phyloP scores from a whole-genome alignment of 768 basidiomycete genomes.

The Auricularia auricula-judae region DNA sequence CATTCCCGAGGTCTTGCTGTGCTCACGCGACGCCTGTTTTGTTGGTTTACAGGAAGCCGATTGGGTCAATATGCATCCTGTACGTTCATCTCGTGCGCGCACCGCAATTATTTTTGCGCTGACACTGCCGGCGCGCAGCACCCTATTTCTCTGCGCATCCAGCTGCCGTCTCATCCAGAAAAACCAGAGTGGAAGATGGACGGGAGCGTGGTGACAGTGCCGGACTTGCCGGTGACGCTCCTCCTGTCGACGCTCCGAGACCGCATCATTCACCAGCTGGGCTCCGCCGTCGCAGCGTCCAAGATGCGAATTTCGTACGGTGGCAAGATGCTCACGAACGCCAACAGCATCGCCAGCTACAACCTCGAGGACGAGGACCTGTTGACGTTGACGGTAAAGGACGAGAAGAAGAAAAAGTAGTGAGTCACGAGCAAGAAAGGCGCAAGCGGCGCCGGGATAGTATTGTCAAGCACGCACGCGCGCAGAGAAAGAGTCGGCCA shows the following conservation, averaged over 20 bases:
- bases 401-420: slow-evolving; percentile 53
- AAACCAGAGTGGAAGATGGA: slow-evolving; percentile 93
- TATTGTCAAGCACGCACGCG: background rate
- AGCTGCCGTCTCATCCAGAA: slow-evolving; percentile 69
- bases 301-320: slow-evolving; percentile 69
- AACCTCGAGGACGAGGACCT: slow-evolving; percentile 90
- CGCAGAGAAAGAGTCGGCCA: background rate
- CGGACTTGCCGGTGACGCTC: slow-evolving; percentile 73
- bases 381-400: slow-evolving; percentile 65
- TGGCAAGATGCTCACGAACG: slow-evolving; percentile 82
- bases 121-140: slow-evolving; percentile 33
- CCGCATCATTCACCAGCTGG: slow-evolving; percentile 68
- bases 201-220: slow-evolving; percentile 63
- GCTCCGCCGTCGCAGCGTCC: slow-evolving; percentile 69
- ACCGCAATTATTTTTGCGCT: slow-evolving; percentile 1
- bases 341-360: slow-evolving; percentile 70
- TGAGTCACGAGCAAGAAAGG: background rate
- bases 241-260: slow-evolving; percentile 86
- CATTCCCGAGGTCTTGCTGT: background rate
- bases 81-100: slow-evolving; percentile 21
- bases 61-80: slow-evolving; percentile 86
- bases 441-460: background rate
- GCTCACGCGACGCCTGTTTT: background rate
- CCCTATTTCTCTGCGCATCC: slow-evolving; percentile 75
- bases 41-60: slow-evolving; percentile 30